Percentiles rank a stretch among this genome's conserved stretches.
Conservation (phyloP, 2,329 filamentous ascomycete genomes). For the Diplodia seriata region DNA sequence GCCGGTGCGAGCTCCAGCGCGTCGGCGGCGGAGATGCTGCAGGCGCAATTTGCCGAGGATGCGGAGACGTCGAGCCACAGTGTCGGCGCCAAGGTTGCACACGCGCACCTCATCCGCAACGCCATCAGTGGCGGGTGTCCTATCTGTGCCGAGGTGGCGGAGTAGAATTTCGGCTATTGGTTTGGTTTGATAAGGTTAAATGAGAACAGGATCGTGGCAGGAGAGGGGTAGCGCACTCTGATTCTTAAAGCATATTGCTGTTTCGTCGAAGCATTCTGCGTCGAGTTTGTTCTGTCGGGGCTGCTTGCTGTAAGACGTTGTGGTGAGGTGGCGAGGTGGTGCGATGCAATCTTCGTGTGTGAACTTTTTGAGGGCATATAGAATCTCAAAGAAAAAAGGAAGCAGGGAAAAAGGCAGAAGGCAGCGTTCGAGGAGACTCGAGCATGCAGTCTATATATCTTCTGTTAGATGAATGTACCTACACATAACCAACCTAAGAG, state of each 20-base stretch:
- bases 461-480: neutral
- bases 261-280: neutral
- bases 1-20: slow-evolving; percentile 44
- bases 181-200: neutral
- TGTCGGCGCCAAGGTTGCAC: slow-evolving; percentile 86
- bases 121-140: slow-evolving; percentile 68
- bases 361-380: slow-evolving; percentile 3
- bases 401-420: neutral
- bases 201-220: neutral
- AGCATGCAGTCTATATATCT: neutral
- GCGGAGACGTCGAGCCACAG: slow-evolving; percentile 62
- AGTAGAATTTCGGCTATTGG: neutral
- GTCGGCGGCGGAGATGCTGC: slow-evolving; percentile 51
- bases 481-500: neutral
- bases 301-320: neutral
- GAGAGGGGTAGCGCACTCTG: neutral
- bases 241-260: neutral
- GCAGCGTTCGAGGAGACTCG: neutral
- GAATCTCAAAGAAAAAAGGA: neutral
- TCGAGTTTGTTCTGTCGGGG: neutral
- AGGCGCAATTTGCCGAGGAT: slow-evolving; percentile 49
- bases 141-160: slow-evolving; percentile 28
- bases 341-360: neutral
- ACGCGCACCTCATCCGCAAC: slow-evolving; percentile 78
- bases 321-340: neutral